Evolutionary conservation across 306 rosid genomes (phyloP), one percentile per base, ranked within the genome.

Genomic region (Gastrolobium villosum): DNA sequence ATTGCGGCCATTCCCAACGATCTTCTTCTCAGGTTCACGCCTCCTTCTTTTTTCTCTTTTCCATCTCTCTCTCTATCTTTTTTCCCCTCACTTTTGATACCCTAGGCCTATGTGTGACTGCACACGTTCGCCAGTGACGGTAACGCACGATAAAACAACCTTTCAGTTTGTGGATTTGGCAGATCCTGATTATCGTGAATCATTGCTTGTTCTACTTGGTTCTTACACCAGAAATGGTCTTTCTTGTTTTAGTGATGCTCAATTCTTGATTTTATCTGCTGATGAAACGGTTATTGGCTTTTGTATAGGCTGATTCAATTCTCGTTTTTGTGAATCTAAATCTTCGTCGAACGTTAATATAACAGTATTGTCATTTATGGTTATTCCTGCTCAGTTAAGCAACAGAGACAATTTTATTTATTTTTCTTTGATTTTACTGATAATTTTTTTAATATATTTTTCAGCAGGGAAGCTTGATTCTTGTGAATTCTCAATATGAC

Each of bases 401-500:
- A 7, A 11, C 44, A 0, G 2, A 14, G 60, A 31, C 35, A 46
- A 46, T 75, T 40, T 55, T 2, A 0, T 40, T 20, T 41, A 5
- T 3, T 61, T 59, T 10, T 5, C 0, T 77, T 30, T n/a, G 3
- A 59, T 55, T 32, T 41, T 64, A 4, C n/a, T 64, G 2, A 45
- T 55, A 13, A 10, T 0, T 30, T 11, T 28, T 40, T 40, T 56
- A 10, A 4, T 70, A 2, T 52, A n/a, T 67, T 4, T 4, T 26
- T 39, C 3, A 34, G 10, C 72, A 83, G 86, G 70, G 52, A 60
- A 72, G 55, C 10, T 3, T 2, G 64, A 35, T 46, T 72, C 31
- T 44, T 2, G 32, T 64, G 82, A 75, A 31, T 64, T 46, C 44
- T 10, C 57, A 71, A 32, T 1, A 86, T 86, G 89, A 82, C 83